These are phyloP conservation scores for Aschersonia sp. DNA, from an alignment of 2,329 filamentous ascomycete genomes.

Conservation along the genomic window DNA sequence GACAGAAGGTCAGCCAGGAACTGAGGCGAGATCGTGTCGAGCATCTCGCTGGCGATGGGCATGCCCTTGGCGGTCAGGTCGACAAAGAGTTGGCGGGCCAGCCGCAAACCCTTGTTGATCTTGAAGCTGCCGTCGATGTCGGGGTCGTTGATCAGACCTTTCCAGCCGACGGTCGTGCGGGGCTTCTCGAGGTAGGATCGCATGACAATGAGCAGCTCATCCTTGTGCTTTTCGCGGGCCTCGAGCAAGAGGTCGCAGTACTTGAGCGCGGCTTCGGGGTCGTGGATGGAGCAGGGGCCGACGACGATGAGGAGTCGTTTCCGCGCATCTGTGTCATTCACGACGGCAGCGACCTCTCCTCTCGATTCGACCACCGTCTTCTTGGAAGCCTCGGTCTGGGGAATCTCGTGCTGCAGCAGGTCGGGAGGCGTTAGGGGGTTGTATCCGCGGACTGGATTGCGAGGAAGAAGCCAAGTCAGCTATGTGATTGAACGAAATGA, in stretches of 20 bases:
- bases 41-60: conserved; percentile 94
- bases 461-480: conserved; percentile 7
- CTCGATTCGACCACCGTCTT: conserved; percentile 46
- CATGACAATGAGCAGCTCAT: conserved; percentile 92
- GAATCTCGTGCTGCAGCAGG: conserved; percentile 87
- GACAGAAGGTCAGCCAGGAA: conserved; percentile 87
- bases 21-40: conserved; percentile 95
- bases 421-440: conserved; percentile 88
- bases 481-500: neutral
- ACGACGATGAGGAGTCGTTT: conserved; percentile 57
- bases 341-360: conserved; percentile 51
- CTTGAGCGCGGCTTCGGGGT: conserved; percentile 75
- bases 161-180: conserved; percentile 95
- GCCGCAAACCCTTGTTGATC: conserved; percentile 91
- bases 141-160: conserved; percentile 95
- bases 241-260: conserved; percentile 77
- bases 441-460: conserved; percentile 59
- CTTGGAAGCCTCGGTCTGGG: conserved; percentile 40
- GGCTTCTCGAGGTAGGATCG: conserved; percentile 97
- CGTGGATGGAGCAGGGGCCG: conserved; percentile 94
- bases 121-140: conserved; percentile 98
- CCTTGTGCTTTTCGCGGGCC: conserved; percentile 74
- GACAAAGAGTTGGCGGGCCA: conserved; percentile 81
- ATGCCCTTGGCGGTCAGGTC: conserved; percentile 85
- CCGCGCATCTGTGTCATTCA: conserved; percentile 51